Evolutionary conservation across 495 filamentous ascomycete species (phyloP).

Genomic region (Penicillium nucicola): DNA sequence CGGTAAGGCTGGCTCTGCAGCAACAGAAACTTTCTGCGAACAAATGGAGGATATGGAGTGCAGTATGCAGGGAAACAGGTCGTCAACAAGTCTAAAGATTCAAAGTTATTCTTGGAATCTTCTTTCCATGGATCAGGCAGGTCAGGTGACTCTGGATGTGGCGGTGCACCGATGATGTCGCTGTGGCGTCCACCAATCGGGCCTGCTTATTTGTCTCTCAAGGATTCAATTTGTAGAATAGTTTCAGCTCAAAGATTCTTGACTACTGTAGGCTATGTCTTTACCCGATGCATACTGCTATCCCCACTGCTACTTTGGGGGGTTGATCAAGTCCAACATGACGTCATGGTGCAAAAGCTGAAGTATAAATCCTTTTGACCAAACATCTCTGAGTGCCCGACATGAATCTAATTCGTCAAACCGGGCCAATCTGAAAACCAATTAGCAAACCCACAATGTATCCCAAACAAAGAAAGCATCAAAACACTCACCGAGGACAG

Average conservation of each 20-base stretch:
- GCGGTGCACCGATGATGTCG: slow-evolving; percentile 21
- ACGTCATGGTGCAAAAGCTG: no score
- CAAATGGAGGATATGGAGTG: background rate
- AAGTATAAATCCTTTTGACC: no score
- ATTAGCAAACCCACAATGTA: slow-evolving; percentile 1
- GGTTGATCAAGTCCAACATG: background rate
- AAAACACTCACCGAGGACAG: slow-evolving; percentile 57
- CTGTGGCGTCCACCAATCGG: slow-evolving; percentile 12
- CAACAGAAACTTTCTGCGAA: background rate
- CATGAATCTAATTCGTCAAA: slow-evolving; percentile 13
- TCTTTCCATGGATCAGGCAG: slow-evolving; percentile 18
- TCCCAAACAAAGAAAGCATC: background rate
- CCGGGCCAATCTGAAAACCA: slow-evolving; percentile 25
- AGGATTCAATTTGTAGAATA: background rate
- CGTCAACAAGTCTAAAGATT: background rate
- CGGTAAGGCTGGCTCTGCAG: slow-evolving; percentile 1
- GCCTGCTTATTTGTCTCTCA: background rate
- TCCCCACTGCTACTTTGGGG: no score
- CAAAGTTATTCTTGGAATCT: slow-evolving; percentile 12
- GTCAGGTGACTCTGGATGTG: slow-evolving; percentile 17
- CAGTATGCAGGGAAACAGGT: no score
- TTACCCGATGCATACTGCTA: no score
- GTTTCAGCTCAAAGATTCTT: no score
- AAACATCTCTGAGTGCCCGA: no score
- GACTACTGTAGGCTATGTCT: no score